Percentiles rank a stretch among this genome's conserved stretches.
phyloP scores from a whole-genome alignment of 164 flowering plant genomes.

The Umbellularia californica region DNA sequence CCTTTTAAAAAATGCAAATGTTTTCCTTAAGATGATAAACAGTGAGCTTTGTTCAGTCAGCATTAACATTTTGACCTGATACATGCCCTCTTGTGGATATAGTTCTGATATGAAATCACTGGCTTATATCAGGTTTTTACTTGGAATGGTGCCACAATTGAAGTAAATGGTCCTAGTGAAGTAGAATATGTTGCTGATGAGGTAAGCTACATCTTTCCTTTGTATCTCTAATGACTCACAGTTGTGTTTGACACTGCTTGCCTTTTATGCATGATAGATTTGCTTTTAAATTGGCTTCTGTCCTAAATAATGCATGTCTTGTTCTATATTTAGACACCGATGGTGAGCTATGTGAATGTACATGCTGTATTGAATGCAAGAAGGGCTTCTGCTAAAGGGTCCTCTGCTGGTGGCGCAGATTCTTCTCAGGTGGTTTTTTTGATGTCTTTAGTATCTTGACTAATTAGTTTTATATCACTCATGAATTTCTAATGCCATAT shows the following conservation, averaged over 20 bases:
- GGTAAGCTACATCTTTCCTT: slow-evolving; percentile 31
- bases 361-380: slow-evolving; percentile 86
- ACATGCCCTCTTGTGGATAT: not conserved
- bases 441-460: slow-evolving; percentile 1
- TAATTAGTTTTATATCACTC: slow-evolving; percentile 16
- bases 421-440: slow-evolving; percentile 51
- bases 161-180: slow-evolving; percentile 77
- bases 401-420: slow-evolving; percentile 47
- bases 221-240: not conserved
- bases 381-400: slow-evolving; percentile 45
- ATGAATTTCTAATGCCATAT: too few species aligned
- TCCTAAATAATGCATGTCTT: not conserved
- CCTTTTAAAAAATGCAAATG: too few species aligned
- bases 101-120: not conserved
- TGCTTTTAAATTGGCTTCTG: not conserved
- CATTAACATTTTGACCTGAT: too few species aligned
- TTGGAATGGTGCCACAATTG: slow-evolving; percentile 95
- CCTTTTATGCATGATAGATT: not conserved
- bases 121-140: slow-evolving; percentile 58
- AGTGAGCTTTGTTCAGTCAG: too few species aligned
- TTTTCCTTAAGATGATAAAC: too few species aligned
- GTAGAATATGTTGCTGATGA: slow-evolving; percentile 94
- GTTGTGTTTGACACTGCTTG: not conserved
- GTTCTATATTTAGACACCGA: slow-evolving; percentile 64
- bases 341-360: slow-evolving; percentile 91